Percentiles rank a stretch among this genome's conserved stretches.
phyloP scores from a whole-genome alignment of 805 yeast species.

The Starmerella sp. region DNA sequence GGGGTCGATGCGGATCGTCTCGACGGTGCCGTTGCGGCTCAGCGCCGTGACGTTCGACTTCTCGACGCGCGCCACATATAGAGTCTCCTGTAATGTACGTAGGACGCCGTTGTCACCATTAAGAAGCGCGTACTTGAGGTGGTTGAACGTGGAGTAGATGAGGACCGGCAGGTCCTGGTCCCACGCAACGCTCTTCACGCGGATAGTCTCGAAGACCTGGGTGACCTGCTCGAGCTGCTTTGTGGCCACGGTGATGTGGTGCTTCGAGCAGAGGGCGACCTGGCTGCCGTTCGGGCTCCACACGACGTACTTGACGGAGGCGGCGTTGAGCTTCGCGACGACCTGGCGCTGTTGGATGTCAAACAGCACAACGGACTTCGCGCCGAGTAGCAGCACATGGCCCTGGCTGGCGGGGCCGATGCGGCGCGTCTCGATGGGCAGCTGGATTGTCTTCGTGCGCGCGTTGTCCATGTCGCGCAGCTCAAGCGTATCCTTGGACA shows the following conservation, averaged over 20 bases:
- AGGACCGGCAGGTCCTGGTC: conserved; percentile 78
- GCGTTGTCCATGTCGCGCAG: conserved; percentile 75
- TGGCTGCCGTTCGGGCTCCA: conserved; percentile 86
- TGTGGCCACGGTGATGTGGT: conserved; percentile 72
- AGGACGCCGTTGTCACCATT: conserved; percentile 95
- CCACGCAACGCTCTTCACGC: conserved; percentile 96
- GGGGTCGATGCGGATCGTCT: conserved; percentile 72
- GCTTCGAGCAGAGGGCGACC: conserved; percentile 81
- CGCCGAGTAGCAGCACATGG: conserved; percentile 60
- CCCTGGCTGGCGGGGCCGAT: conserved; percentile 72
- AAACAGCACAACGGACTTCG: conserved; percentile 61
- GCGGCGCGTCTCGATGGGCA: conserved; percentile 47
- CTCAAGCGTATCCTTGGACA: conserved; percentile 56
- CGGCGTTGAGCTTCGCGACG: conserved; percentile 53
- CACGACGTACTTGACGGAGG: conserved; percentile 73
- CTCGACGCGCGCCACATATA: conserved; percentile 60
- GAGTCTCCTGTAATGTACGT: conserved; percentile 78
- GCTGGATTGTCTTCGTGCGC: conserved; percentile 66
- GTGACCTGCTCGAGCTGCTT: conserved; percentile 65
- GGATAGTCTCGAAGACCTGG: conserved; percentile 87
- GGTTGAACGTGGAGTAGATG: conserved; percentile 88
- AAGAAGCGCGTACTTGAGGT: conserved; percentile 81
- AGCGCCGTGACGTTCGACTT: conserved; percentile 69
- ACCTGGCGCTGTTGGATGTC: conserved; percentile 89
- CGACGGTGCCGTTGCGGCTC: conserved; percentile 74